Evolutionary conservation across 2,329 filamentous ascomycete genomes (phyloP), one percentile per base, ranked within the genome.

Genomic region (Phaeomoniella chlamydospora): DNA sequence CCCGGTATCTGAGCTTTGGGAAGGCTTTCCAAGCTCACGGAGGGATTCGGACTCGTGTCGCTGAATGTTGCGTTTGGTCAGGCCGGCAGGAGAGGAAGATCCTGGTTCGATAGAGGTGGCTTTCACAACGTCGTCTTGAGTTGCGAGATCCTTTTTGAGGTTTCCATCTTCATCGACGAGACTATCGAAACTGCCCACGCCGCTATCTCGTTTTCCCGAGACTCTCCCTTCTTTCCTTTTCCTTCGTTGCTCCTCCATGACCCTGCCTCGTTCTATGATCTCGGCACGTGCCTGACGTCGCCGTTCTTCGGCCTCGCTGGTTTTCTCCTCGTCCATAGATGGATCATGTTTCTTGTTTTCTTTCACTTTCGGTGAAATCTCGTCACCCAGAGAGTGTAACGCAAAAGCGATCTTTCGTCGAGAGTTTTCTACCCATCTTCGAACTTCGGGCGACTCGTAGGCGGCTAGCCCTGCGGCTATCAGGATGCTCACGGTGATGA

Each of bases 401-500:
- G 72, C 66, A 39, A 73, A 52, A 14, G 70, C 71, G 41, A 78
- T 67, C 52, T 72, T 76, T 38, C 70, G 70, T 32, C 74, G 68
- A 37, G 70, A 72, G 38, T 69, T 64, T 38, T 73, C 64, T 36
- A 78, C 56, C 74, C 74, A 78, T 64, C 67, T 61, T 52, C 71
- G 64, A 39, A 78, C 63, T 49, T 77, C 68, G 1, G 74, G 74
- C 29, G 68, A 75, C 51, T 78, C 70, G 53, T 77, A 75, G 32
- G 75, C 66, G 36, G 74, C 74, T 35, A 77, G 65, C 10, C 72
- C 69, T 13, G 74, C 72, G 41, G 74, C 74, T 36, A 77, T 66
- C 38, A 77, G 59, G 29, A 77, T 63, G 31, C 69, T 69, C 42
- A 74, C 65, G 33, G 70, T 71, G 45, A 78, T 68, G 42, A 79